A percentile compares a stretch with the other conserved stretches of the same genome.
These are phyloP conservation scores for Stachybotrys elegans DNA, from an alignment of 2,329 filamentous ascomycete genomes.

Conservation along the genomic window DNA sequence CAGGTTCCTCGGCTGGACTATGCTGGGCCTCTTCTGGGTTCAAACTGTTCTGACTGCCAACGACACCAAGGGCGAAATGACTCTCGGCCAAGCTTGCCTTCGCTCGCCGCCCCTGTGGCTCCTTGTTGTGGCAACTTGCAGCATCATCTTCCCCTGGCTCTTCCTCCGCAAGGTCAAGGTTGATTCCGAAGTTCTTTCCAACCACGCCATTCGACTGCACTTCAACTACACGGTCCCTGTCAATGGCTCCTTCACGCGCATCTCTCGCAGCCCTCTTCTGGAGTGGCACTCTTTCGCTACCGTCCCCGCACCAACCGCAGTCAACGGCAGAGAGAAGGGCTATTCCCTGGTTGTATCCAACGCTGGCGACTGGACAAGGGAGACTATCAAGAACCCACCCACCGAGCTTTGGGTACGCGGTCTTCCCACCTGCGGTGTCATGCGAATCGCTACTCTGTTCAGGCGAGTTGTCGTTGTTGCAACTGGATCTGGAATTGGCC, in stretches of 20 bases:
- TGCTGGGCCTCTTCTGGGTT: conserved; percentile 61
- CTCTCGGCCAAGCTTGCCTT: conserved; percentile 32
- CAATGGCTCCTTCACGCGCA: conserved; percentile 40
- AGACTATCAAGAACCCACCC: conserved; percentile 58
- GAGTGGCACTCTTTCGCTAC: conserved; percentile 77
- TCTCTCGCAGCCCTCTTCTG: conserved; percentile 56
- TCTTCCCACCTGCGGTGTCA: conserved; percentile 60
- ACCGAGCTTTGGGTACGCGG: conserved; percentile 63
- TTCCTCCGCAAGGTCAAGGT: conserved; percentile 64
- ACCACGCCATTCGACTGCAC: conserved; percentile 68
- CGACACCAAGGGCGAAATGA: conserved; percentile 27
- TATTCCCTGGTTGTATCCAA: conserved; percentile 68
- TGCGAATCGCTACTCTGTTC: conserved; percentile 63
- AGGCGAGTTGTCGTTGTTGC: conserved; percentile 61
- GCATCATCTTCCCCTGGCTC: conserved; percentile 68
- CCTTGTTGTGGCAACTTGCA: conserved; percentile 55
- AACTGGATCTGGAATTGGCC: conserved; percentile 70
- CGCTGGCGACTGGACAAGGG: conserved; percentile 69
- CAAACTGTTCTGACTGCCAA: conserved; percentile 52
- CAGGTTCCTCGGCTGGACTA: conserved; percentile 66
- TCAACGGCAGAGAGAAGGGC: conserved; percentile 27
- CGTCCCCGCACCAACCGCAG: conserved; percentile 51
- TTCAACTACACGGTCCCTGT: conserved; percentile 59
- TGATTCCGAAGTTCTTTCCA: conserved; percentile 61
- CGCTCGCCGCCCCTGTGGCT: conserved; percentile 57